Evolutionary conservation across 2,329 filamentous ascomycete genomes (phyloP).

Genomic region (Paracorniculantispora psalliotae): DNA sequence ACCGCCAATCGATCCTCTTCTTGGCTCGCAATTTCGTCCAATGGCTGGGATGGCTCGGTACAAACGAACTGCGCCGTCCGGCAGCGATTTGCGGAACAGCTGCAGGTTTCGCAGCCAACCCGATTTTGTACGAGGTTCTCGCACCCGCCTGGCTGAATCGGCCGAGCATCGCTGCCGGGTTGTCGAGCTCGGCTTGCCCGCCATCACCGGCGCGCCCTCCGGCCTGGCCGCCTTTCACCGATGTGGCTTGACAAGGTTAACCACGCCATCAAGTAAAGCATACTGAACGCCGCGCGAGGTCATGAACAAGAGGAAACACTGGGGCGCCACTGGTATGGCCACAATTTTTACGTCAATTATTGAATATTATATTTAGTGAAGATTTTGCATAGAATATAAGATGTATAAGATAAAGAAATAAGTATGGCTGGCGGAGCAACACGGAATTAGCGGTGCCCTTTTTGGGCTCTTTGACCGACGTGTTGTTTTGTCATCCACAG

Average conservation of each 20-base stretch:
- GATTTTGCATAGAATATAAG: background rate
- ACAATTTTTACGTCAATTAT: background rate
- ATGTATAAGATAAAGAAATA: background rate
- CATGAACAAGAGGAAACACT: background rate
- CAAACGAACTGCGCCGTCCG: background rate
- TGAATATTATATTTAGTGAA: background rate
- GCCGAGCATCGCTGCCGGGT: background rate
- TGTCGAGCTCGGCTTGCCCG: too few relatives aligned
- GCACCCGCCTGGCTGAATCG: background rate
- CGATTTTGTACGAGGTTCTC: slow-evolving; percentile 4
- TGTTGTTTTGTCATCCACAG: slow-evolving; percentile 2
- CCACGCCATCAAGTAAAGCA: background rate
- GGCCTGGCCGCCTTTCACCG: background rate
- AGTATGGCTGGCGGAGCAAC: background rate
- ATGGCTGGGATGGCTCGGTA: background rate
- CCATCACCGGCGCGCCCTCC: too few relatives aligned
- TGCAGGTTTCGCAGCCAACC: background rate
- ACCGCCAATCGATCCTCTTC: background rate
- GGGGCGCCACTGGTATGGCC: background rate
- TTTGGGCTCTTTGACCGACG: background rate
- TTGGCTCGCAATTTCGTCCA: background rate
- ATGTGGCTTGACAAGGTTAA: slow-evolving; percentile 10
- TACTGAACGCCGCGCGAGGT: background rate
- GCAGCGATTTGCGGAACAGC: background rate
- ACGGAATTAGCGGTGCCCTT: background rate